Conservation (phyloP, 1,284 basidiomycete species). For the Peniophora sp. region DNA sequence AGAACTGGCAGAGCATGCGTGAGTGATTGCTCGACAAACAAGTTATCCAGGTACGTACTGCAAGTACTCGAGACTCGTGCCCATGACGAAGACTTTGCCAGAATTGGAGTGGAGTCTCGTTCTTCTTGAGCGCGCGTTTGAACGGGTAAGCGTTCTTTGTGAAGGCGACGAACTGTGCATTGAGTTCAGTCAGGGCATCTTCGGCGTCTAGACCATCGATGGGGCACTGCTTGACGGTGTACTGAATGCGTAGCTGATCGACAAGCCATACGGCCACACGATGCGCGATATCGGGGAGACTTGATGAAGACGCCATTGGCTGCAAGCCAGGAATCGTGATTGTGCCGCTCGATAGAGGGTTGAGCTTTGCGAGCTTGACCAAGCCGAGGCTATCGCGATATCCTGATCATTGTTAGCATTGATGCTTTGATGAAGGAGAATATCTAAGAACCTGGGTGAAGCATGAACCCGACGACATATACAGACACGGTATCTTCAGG, state of each 20-base stretch:
- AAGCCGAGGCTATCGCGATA: not conserved
- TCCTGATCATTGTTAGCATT: not conserved
- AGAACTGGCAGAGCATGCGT: slow-evolving; percentile 11
- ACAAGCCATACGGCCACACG: not conserved
- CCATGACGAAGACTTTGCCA: slow-evolving; percentile 2
- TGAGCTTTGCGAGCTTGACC: not conserved
- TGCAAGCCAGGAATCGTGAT: not conserved
- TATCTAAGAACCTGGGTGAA: not conserved
- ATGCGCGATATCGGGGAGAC: not conserved
- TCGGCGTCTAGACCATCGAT: not conserved
- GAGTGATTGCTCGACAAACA: too few relatives aligned
- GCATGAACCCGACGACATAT: not conserved
- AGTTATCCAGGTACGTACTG: slow-evolving; percentile 2
- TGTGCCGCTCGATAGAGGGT: not conserved
- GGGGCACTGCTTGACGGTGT: not conserved
- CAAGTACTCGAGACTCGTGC: slow-evolving; percentile 4
- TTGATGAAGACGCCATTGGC: not conserved
- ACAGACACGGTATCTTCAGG: not conserved
- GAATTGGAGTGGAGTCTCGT: slow-evolving; percentile 1
- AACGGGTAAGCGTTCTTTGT: slow-evolving; percentile 3
- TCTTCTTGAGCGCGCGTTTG: not conserved
- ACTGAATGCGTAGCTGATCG: not conserved
- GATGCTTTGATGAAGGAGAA: not conserved
- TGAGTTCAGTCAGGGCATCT: not conserved
- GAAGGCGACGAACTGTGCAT: slow-evolving; percentile 2